A percentile compares a stretch with the other conserved stretches of the same genome.
Conservation (phyloP, 495 filamentous ascomycete genomes). For the Pyrenopolyporus hunteri region DNA sequence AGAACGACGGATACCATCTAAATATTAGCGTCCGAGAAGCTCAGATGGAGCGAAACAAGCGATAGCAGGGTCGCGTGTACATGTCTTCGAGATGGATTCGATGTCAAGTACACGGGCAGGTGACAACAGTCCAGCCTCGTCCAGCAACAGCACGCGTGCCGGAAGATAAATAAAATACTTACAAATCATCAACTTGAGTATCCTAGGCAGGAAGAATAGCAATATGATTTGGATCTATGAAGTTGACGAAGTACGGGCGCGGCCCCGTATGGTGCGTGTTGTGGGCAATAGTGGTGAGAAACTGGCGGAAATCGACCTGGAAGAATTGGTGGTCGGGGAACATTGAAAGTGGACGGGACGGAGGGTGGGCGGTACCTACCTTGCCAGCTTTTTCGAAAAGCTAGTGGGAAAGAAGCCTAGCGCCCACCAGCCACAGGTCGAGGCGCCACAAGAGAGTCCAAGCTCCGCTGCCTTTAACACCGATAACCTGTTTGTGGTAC, state of each 20-base stretch:
- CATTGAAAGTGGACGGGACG: conserved; percentile 44
- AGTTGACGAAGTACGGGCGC: conserved; percentile 36
- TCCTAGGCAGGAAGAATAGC: conserved; percentile 22
- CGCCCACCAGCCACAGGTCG: conserved; percentile 23
- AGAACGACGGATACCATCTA: conserved; percentile 45
- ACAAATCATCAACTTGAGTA: conserved; percentile 42
- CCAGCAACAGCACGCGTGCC: conserved; percentile 29
- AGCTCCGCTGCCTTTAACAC: too few species aligned
- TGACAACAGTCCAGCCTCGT: conserved; percentile 38
- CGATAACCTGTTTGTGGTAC: too few species aligned
- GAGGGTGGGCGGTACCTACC: conserved; percentile 36
- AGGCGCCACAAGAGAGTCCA: too few species aligned
- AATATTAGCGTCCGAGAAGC: conserved; percentile 36
- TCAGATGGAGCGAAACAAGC: conserved; percentile 39
- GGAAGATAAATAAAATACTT: conserved; percentile 39
- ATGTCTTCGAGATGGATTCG: conserved; percentile 49
- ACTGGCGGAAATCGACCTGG: conserved; percentile 41
- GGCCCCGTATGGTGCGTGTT: conserved; percentile 43
- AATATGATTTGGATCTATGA: conserved; percentile 25
- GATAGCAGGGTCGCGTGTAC: conserved; percentile 49
- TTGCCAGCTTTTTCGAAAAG: conserved; percentile 27
- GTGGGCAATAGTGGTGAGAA: conserved; percentile 43
- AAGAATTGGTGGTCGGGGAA: conserved; percentile 46
- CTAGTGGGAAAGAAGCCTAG: conserved; percentile 18
- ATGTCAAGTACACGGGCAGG: conserved; percentile 44